Conservation (phyloP, 164 flowering plant species). For the Euptelea pleiosperma region DNA sequence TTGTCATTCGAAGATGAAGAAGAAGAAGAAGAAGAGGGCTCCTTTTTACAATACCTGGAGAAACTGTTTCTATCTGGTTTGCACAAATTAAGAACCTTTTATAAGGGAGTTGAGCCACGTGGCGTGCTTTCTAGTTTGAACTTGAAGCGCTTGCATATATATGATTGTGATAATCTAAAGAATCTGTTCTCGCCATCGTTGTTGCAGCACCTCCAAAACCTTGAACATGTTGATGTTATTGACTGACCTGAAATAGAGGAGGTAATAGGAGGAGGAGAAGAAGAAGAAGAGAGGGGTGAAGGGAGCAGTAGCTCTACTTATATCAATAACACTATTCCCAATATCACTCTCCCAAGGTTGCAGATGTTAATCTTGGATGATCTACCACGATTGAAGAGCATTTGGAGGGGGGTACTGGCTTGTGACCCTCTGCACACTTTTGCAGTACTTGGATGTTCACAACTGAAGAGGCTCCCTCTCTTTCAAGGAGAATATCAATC, state of each 20-base stretch:
- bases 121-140: background rate
- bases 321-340: background rate
- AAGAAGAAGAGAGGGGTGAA: too few relatives aligned
- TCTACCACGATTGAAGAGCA: conserved; percentile 9
- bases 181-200: conserved; percentile 2
- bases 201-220: conserved; percentile 7
- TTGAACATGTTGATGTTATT: background rate
- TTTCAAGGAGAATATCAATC: background rate
- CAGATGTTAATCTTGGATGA: background rate
- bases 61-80: too few relatives aligned
- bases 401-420: background rate
- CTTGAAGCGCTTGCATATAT: background rate
- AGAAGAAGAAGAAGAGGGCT: too few relatives aligned
- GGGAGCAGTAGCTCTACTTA: too few relatives aligned
- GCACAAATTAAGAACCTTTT: too few relatives aligned
- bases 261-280: conserved; percentile 7
- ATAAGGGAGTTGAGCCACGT: too few relatives aligned
- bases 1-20: too few relatives aligned
- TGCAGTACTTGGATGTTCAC: background rate
- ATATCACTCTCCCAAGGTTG: conserved; percentile 15
- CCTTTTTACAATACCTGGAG: too few relatives aligned
- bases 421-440: conserved; percentile 6
- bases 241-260: background rate
- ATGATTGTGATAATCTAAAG: background rate
- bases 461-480: conserved; percentile 9